phyloP scores from a whole-genome alignment of 371 early-diverging fungal genomes.

The Polyrhizophydium stewartii region DNA sequence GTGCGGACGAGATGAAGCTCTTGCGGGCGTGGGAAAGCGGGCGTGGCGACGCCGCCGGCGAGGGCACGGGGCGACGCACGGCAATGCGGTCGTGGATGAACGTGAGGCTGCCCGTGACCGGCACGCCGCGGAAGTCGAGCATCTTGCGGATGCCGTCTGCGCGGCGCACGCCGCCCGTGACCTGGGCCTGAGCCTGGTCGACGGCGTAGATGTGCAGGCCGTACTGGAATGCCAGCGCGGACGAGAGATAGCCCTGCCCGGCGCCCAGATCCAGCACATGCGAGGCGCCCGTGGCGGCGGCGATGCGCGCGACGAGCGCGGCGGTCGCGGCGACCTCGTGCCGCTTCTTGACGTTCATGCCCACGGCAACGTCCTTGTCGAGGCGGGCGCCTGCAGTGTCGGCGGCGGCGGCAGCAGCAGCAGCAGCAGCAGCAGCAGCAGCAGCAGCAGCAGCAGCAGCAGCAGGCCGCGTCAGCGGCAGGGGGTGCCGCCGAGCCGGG shows the following conservation, averaged over 20 bases:
- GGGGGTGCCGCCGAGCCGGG: no score
- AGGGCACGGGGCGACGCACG: no score
- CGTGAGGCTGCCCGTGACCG: not conserved
- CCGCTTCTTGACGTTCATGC: constrained; percentile 67
- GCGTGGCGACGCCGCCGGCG: no score
- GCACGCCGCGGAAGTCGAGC: not conserved
- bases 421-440: no score
- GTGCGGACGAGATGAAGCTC: no score
- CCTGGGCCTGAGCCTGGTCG: constrained; percentile 67
- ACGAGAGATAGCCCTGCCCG: constrained; percentile 67
- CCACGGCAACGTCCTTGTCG: constrained; percentile 12
- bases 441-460: no score
- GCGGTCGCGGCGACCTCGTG: constrained; percentile 62
- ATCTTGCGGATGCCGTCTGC: constrained; percentile 50
- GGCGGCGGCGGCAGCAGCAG: no score
- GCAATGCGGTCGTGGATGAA: no score
- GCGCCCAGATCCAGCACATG: constrained; percentile 26
- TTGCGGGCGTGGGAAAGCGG: no score
- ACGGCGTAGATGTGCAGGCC: constrained; percentile 65
- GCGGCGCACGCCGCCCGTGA: constrained; percentile 64
- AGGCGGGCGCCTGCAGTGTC: no score
- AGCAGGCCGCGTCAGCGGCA: no score
- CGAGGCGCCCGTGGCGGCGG: not conserved
- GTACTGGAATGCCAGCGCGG: constrained; percentile 64
- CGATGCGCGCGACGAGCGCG: constrained; percentile 15